Evolutionary conservation across 371 early-diverging fungal genomes (phyloP).

Genomic region (Catenaria anguillulae): DNA sequence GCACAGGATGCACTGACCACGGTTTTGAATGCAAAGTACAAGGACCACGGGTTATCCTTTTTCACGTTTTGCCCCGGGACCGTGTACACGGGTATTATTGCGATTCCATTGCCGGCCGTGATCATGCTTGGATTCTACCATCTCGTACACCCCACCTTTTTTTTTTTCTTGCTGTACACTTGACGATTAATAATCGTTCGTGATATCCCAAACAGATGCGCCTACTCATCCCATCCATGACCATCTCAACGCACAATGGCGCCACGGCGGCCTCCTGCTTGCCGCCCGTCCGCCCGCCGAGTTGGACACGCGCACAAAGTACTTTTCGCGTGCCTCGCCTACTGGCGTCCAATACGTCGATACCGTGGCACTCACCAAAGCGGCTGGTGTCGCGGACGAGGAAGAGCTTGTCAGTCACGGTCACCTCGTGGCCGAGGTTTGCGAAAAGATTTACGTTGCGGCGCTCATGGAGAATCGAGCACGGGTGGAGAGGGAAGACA

Average conservation of each 20-base stretch:
- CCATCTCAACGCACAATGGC: not conserved
- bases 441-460: too few relatives aligned
- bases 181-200: not conserved
- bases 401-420: too few relatives aligned
- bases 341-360: too few relatives aligned
- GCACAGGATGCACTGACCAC: constrained; percentile 45
- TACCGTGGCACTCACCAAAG: too few relatives aligned
- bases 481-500: too few relatives aligned
- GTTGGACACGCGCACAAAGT: not conserved
- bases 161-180: not conserved
- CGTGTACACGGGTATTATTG: constrained; percentile 1
- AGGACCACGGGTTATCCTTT: not conserved
- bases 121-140: not conserved
- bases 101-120: not conserved
- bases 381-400: too few relatives aligned
- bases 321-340: not conserved
- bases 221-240: not conserved
- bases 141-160: not conserved
- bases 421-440: too few relatives aligned
- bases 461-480: too few relatives aligned
- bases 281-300: not conserved
- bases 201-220: constrained; percentile 3
- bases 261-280: not conserved
- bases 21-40: constrained; percentile 29
- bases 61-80: constrained; percentile 4